Conservation (phyloP, 1,139 yeast species). For the Pichia terricola region DNA sequence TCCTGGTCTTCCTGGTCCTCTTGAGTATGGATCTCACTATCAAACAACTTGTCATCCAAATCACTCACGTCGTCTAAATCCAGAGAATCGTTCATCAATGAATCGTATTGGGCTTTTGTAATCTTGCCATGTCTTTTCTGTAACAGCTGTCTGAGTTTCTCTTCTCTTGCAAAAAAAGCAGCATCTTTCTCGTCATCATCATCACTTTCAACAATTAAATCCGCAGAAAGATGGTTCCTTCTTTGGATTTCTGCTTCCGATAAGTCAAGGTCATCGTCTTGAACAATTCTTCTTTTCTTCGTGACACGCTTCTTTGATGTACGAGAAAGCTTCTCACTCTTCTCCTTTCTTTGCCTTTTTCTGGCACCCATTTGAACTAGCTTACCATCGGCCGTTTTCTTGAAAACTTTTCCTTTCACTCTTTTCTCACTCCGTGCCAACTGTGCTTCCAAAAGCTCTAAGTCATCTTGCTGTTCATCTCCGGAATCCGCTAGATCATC, state of each 20-base stretch:
- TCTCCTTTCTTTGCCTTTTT: slow-evolving; percentile 10
- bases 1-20: not conserved
- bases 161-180: slow-evolving; percentile 52
- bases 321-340: slow-evolving; percentile 1
- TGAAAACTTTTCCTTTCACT: slow-evolving; percentile 19
- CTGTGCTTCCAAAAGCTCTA: slow-evolving; percentile 21
- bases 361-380: slow-evolving; percentile 4
- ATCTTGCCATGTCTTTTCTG: slow-evolving; percentile 22
- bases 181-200: slow-evolving; percentile 48
- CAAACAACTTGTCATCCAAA: slow-evolving; percentile 5
- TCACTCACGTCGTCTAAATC: slow-evolving; percentile 7
- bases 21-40: not conserved
- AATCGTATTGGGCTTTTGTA: not conserved
- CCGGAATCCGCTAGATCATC: slow-evolving; percentile 13
- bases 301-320: slow-evolving; percentile 5
- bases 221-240: slow-evolving; percentile 33
- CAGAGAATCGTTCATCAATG: slow-evolving; percentile 12
- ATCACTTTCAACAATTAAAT: slow-evolving; percentile 55
- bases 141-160: slow-evolving; percentile 35
- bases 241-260: slow-evolving; percentile 9
- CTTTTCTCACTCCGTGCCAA: slow-evolving; percentile 10
- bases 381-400: slow-evolving; percentile 11
- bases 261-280: slow-evolving; percentile 7
- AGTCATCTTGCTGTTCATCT: slow-evolving; percentile 8
- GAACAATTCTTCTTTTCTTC: slow-evolving; percentile 8